Conservation (phyloP, 495 filamentous ascomycete species). For the Articulospora tetracladia region DNA sequence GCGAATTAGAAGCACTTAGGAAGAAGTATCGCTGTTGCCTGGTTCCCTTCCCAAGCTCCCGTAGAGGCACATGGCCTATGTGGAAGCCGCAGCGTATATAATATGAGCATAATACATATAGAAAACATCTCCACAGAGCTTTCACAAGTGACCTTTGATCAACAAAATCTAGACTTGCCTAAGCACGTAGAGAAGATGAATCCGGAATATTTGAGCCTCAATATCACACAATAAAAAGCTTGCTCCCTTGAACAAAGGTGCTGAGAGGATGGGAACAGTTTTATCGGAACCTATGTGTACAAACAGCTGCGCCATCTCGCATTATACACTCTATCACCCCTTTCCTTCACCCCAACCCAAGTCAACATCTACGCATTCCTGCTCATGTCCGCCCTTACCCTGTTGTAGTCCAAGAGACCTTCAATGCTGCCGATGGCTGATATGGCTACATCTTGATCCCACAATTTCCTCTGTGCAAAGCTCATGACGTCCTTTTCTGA, state of each 20-base stretch:
- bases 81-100: no score
- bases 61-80: no score
- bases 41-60: no score
- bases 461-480: conserved; percentile 85
- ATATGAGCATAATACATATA: background rate
- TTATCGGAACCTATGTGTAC: conserved; percentile 28
- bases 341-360: background rate
- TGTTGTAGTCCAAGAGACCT: conserved; percentile 79
- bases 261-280: conserved; percentile 6
- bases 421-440: conserved; percentile 90
- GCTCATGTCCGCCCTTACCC: conserved; percentile 85
- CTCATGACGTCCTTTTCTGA: conserved; percentile 96
- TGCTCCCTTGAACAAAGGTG: background rate
- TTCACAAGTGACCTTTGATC: no score
- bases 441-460: conserved; percentile 96
- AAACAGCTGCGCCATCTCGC: conserved; percentile 24
- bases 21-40: no score
- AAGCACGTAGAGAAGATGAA: no score
- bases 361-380: conserved; percentile 51
- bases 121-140: background rate
- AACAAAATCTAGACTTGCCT: no score
- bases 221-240: no score
- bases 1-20: no score
- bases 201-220: no score
- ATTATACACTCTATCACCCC: conserved; percentile 27